Conservation (phyloP, 805 yeast species). For the Yarrowia porcina region DNA sequence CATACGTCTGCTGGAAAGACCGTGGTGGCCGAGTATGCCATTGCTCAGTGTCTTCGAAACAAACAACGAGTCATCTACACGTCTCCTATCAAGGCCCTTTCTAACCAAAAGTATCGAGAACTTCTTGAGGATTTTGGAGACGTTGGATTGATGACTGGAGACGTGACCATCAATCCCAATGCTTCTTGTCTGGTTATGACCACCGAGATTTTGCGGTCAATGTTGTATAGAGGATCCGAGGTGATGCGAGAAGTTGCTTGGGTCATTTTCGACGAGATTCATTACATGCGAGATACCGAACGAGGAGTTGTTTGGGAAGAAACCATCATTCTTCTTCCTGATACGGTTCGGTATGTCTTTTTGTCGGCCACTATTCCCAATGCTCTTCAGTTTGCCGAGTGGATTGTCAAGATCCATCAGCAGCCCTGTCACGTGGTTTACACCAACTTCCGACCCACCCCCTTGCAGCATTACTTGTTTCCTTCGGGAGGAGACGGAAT, state of each 20-base stretch:
- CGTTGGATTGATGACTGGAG: slow-evolving; percentile 99
- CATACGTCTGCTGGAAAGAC: slow-evolving; percentile 98
- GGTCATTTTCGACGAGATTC: slow-evolving; percentile 98
- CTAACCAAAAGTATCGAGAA: slow-evolving; percentile 93
- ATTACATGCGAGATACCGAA: slow-evolving; percentile 95
- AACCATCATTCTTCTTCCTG: slow-evolving; percentile 91
- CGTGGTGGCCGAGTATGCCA: slow-evolving; percentile 95
- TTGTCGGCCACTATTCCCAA: slow-evolving; percentile 96
- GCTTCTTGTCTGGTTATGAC: slow-evolving; percentile 99
- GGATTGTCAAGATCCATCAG: slow-evolving; percentile 92
- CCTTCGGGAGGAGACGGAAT: slow-evolving; percentile 99
- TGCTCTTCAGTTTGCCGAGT: slow-evolving; percentile 97
- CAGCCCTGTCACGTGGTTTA: slow-evolving; percentile 99
- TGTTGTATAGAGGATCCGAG: slow-evolving; percentile 97
- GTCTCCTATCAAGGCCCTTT: slow-evolving; percentile 90
- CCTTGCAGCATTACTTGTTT: slow-evolving; percentile 92
- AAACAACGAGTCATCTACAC: slow-evolving; percentile 94
- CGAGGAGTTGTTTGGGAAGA: slow-evolving; percentile 99
- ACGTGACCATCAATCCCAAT: slow-evolving; percentile 96
- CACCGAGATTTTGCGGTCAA: slow-evolving; percentile 92
- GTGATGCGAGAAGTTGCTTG: slow-evolving; percentile 98
- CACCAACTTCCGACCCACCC: slow-evolving; percentile 98
- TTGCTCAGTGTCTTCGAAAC: slow-evolving; percentile 87
- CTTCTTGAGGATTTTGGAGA: slow-evolving; percentile 90
- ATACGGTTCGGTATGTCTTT: slow-evolving; percentile 90